phyloP scores from a whole-genome alignment of 345 rosid species.

The Eucalyptus marginata region DNA sequence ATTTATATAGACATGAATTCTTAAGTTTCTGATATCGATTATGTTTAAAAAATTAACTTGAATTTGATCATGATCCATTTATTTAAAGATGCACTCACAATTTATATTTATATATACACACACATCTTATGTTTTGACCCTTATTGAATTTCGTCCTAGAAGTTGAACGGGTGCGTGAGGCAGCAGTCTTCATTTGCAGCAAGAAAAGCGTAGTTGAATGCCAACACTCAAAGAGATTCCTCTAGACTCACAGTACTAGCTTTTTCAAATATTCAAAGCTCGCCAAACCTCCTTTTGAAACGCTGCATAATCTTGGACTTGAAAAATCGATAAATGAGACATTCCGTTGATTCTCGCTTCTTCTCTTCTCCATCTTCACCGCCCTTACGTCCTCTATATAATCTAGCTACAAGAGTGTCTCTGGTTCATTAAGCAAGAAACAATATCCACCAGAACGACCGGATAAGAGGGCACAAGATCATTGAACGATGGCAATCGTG shows the following conservation, averaged over 20 bases:
- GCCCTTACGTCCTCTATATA: not conserved
- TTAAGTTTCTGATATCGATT: not conserved
- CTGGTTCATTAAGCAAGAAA: not conserved
- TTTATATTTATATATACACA: not conserved
- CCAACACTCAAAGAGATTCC: not conserved
- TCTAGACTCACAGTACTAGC: not conserved
- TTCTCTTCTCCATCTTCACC: not conserved
- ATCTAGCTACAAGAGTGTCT: not conserved
- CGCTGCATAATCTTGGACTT: not conserved
- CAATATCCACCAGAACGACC: not conserved
- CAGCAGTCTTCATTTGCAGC: not conserved
- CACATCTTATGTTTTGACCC: not conserved
- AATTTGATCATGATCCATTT: not conserved
- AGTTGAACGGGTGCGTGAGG: not conserved
- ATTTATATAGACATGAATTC: not conserved
- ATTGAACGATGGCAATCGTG: constrained; percentile 15
- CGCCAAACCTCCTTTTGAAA: not conserved
- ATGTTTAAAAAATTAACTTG: not conserved
- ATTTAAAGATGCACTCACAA: too few species aligned
- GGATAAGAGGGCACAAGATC: not conserved
- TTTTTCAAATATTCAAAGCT: not conserved
- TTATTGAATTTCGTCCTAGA: not conserved
- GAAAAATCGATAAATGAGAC: not conserved
- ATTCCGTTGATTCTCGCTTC: not conserved
- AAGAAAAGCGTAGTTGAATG: not conserved